A percentile compares a stretch with the other conserved stretches of the same genome.
Conservation (phyloP, 2,329 filamentous ascomycete species). For the Gnomoniopsis smithogilvyi region DNA sequence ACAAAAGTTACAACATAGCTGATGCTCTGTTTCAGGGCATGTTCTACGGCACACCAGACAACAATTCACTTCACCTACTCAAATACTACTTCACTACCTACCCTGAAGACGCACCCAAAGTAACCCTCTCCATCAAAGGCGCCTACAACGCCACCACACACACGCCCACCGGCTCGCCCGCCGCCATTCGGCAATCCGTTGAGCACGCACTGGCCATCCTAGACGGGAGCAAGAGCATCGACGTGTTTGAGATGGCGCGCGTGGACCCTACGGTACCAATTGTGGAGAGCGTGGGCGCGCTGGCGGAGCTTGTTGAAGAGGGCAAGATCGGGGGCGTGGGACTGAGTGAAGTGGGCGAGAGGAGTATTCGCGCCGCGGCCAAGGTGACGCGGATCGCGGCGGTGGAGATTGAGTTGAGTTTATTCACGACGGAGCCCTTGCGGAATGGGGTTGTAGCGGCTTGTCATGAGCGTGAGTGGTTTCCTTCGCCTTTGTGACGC, state of each 20-base stretch:
- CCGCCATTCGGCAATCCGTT: constrained; percentile 52
- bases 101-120: constrained; percentile 52
- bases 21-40: neutral
- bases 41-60: constrained; percentile 49
- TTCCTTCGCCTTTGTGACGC: too few relatives aligned
- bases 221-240: constrained; percentile 42
- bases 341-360: constrained; percentile 39
- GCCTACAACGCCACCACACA: constrained; percentile 29
- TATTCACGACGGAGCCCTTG: constrained; percentile 34
- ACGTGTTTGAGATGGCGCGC: constrained; percentile 53
- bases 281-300: constrained; percentile 32
- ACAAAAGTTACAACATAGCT: neutral
- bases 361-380: constrained; percentile 36
- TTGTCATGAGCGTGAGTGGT: constrained; percentile 63
- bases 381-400: constrained; percentile 37
- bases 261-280: constrained; percentile 40
- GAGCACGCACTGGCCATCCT: constrained; percentile 41
- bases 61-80: constrained; percentile 51
- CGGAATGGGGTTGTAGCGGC: constrained; percentile 38
- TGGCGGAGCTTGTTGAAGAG: constrained; percentile 35
- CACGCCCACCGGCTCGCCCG: constrained; percentile 41
- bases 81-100: constrained; percentile 52
- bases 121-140: constrained; percentile 56
- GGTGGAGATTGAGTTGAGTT: constrained; percentile 44
- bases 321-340: constrained; percentile 43